Evolutionary conservation across 75 land plant genomes (phyloP).

Genomic region (Pinus albicaulis): DNA sequence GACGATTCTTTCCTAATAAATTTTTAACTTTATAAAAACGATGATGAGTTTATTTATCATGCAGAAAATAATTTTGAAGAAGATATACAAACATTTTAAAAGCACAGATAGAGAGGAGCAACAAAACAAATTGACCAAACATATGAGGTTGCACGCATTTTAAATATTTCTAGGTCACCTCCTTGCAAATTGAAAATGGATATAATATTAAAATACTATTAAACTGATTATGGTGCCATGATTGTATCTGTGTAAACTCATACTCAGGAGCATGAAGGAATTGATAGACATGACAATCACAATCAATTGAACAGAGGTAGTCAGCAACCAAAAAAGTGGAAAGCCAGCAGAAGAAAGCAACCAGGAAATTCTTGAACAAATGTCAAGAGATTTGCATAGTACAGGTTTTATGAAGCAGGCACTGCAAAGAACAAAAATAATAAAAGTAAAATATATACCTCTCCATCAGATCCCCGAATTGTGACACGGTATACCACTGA

Average conservation of each 20-base stretch:
- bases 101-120: background rate
- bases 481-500: conserved; percentile 97
- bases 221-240: background rate
- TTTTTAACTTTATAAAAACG: no score
- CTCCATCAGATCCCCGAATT: conserved; percentile 93
- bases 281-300: background rate
- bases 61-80: background rate
- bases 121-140: no score
- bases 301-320: background rate
- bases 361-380: background rate
- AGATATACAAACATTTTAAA: background rate
- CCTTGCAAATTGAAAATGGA: background rate
- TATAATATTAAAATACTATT: background rate
- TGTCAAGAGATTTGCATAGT: background rate
- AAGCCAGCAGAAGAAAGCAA: background rate
- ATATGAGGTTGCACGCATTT: background rate
- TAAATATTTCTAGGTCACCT: background rate
- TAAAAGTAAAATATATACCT: conserved; percentile 43
- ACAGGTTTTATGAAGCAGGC: background rate
- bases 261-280: background rate
- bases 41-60: background rate
- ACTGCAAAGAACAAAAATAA: background rate
- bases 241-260: background rate
- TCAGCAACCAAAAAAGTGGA: background rate
- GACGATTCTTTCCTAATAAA: background rate